Evolutionary conservation across 345 rosid species (phyloP), one percentile per base, ranked within the genome.

Genomic region (Salix udensis): DNA sequence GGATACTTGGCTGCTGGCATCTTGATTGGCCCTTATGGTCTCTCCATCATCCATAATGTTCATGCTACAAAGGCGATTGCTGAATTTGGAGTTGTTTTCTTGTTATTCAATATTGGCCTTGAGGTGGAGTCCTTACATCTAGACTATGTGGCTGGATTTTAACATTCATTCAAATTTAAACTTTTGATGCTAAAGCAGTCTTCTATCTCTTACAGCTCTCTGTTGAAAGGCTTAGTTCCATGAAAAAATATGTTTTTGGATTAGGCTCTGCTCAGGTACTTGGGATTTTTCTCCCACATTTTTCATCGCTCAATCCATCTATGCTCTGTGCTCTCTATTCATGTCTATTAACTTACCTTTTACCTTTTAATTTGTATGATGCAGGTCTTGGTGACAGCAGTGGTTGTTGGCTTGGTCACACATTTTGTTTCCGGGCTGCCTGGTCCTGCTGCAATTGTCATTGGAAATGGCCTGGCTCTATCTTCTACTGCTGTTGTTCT

Each of bases 1-100:
- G 99, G 99, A 71, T 96, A 96, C 86, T 81, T 96, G 90, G 98
- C 98, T 79, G 99, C 99, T 84, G 99, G 99, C 83, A 89, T 96
- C 80, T 88, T 96, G 87, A 96, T 96, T 75, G 99, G 99, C 61
- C 99, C 98, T 73, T 96, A 88, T 82, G 99, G 99, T 79, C 88
- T 93, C 85, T 96, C 99, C 36, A 92, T 96, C 64, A 96, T 96
- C 81, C 98, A 92, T 76, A 90, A 96, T 85, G 99, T 96, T 82
- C 99, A 91, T 67, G 98, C 89, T 79, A 96, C 99, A 78, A 96
- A 94, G 87, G 97, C 98, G 66, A 91, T 96, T 55, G 99, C 98
- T 80, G 99, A 96, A 85, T 96, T 96, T 82, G 99, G 99, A 85
- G 99, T 96, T 80, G 99, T 96, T 78, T 96, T 96, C 85, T 86